Conservation (phyloP, 2,329 filamentous ascomycete genomes). For the Ophiostoma montium region DNA sequence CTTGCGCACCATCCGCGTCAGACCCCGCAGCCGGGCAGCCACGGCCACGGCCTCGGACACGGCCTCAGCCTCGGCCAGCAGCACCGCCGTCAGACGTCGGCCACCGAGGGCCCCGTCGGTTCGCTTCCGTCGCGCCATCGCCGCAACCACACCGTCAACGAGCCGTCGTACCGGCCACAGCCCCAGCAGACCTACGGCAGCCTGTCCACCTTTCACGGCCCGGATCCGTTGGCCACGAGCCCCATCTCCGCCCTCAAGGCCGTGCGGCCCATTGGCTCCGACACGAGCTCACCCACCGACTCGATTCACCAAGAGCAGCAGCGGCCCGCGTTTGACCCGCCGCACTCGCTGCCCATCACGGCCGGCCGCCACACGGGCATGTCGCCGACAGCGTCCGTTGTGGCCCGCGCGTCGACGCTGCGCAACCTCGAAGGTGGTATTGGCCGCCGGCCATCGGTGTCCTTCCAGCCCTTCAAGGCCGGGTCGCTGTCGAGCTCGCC, state of each 20-base stretch:
- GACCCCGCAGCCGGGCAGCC: no score
- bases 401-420: slow-evolving; percentile 21
- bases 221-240: slow-evolving; percentile 62
- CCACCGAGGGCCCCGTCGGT: slow-evolving; percentile 36
- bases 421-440: slow-evolving; percentile 37
- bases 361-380: slow-evolving; percentile 10
- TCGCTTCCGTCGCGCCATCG: slow-evolving; percentile 58
- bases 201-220: slow-evolving; percentile 78
- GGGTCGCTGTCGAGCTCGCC: slow-evolving; percentile 89
- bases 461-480: slow-evolving; percentile 92
- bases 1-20: not conserved
- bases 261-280: slow-evolving; percentile 46
- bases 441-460: slow-evolving; percentile 64
- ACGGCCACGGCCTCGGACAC: no score
- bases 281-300: slow-evolving; percentile 43
- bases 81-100: slow-evolving; percentile 20
- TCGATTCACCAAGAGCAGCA: slow-evolving; percentile 30
- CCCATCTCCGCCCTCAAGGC: slow-evolving; percentile 72
- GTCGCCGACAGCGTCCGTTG: slow-evolving; percentile 11
- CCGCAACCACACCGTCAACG: slow-evolving; percentile 32
- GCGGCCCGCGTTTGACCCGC: slow-evolving; percentile 20
- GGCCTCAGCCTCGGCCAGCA: no score
- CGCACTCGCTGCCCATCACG: slow-evolving; percentile 39
- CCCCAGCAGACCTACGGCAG: slow-evolving; percentile 69
- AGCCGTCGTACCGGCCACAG: slow-evolving; percentile 26